Conservation (phyloP, 495 filamentous ascomycete species). For the Penicillium canariense region DNA sequence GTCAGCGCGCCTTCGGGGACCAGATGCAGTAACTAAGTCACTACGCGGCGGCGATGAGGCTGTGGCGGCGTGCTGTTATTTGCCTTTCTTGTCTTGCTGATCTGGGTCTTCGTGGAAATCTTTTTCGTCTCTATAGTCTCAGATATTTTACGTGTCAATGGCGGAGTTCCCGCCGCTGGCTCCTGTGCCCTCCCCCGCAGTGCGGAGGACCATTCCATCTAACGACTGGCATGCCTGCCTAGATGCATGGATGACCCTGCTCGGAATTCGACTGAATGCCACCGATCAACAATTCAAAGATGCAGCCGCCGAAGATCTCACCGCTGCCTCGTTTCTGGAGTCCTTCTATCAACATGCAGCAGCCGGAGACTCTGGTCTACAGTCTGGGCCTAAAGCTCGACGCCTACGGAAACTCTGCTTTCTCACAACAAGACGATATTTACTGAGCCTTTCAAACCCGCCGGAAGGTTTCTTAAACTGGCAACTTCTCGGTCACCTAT, state of each 20-base stretch:
- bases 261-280: conserved; percentile 60
- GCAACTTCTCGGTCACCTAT: conserved; percentile 37
- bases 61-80: conserved; percentile 4
- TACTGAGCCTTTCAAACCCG: conserved; percentile 26
- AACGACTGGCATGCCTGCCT: conserved; percentile 77
- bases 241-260: conserved; percentile 70
- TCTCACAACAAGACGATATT: conserved; percentile 51
- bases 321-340: conserved; percentile 56
- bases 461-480: conserved; percentile 35
- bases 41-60: neutral
- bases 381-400: conserved; percentile 48
- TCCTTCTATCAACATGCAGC: conserved; percentile 58
- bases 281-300: conserved; percentile 50
- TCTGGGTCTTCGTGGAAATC: neutral
- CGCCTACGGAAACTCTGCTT: conserved; percentile 61
- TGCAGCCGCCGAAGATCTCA: conserved; percentile 51
- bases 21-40: conserved; percentile 14
- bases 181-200: conserved; percentile 66
- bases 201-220: conserved; percentile 61
- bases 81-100: neutral
- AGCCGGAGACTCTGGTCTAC: conserved; percentile 34
- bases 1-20: conserved; percentile 24
- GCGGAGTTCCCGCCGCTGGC: conserved; percentile 66
- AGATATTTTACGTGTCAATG: conserved; percentile 23
- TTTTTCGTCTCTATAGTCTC: neutral